phyloP scores from a whole-genome alignment of 2,329 filamentous ascomycete genomes.

The Eurotiales sp. region DNA sequence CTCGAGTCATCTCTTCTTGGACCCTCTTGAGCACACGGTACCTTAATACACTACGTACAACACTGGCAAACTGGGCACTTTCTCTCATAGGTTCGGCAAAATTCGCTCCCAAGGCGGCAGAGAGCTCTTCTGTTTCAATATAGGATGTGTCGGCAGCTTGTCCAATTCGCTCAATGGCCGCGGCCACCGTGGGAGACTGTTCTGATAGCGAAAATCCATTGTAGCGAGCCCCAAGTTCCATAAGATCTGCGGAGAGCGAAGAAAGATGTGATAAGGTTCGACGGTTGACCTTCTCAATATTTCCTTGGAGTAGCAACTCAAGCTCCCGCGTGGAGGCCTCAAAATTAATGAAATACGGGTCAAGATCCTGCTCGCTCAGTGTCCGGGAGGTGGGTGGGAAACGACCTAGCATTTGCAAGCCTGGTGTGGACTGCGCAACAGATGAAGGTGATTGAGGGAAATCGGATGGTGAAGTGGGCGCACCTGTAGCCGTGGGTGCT shows the following conservation, averaged over 20 bases:
- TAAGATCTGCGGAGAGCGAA: conserved; percentile 78
- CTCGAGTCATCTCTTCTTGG: conserved; percentile 94
- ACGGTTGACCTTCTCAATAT: conserved; percentile 95
- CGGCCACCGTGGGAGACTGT: conserved; percentile 78
- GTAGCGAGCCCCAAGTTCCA: conserved; percentile 90
- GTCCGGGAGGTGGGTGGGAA: conserved; percentile 77
- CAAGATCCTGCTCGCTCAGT: conserved; percentile 82
- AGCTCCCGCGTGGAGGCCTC: conserved; percentile 89
- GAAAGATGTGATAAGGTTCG: conserved; percentile 82
- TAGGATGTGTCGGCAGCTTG: conserved; percentile 96
- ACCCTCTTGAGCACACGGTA: conserved; percentile 92
- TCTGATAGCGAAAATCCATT: conserved; percentile 97
- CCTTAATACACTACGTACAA: conserved; percentile 81
- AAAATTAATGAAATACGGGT: conserved; percentile 93
- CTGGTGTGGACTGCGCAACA: conserved; percentile 29
- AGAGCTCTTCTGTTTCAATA: conserved; percentile 89
- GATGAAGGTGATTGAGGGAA: conserved; percentile 28
- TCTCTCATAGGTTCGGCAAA: conserved; percentile 98
- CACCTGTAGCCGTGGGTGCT: conserved; percentile 46
- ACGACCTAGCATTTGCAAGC: conserved; percentile 65
- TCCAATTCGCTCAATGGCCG: conserved; percentile 89
- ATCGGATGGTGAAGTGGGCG: conserved; percentile 52
- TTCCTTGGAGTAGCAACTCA: conserved; percentile 80
- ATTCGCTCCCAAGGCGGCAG: conserved; percentile 78
- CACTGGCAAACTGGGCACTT: conserved; percentile 92